Percentiles rank a stretch among this genome's conserved stretches.
phyloP scores from a whole-genome alignment of 306 rosid species.

The Urtica urens region DNA sequence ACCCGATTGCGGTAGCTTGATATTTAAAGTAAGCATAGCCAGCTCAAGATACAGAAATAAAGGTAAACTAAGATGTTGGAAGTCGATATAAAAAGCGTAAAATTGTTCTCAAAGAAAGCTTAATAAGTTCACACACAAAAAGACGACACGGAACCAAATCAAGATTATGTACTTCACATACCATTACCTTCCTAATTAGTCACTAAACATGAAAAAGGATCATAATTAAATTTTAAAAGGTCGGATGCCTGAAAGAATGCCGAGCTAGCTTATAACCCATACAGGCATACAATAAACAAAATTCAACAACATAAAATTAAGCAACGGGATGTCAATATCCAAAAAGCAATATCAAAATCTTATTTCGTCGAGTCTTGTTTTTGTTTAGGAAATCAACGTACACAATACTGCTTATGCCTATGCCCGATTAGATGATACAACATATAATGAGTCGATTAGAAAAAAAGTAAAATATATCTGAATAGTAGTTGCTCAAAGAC shows the following conservation, averaged over 20 bases:
- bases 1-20: conserved; percentile 26
- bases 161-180: not conserved
- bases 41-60: conserved; percentile 6
- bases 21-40: conserved; percentile 13
- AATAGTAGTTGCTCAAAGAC: too few species aligned
- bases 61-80: too few species aligned
- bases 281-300: not conserved
- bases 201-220: not conserved
- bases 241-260: not conserved
- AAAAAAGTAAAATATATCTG: too few species aligned
- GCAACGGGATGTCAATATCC: too few species aligned
- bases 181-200: not conserved
- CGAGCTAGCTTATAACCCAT: not conserved
- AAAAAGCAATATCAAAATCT: not conserved
- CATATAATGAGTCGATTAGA: too few species aligned
- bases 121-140: too few species aligned
- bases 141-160: not conserved
- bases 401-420: too few species aligned
- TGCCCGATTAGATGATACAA: too few species aligned
- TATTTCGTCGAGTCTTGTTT: too few species aligned
- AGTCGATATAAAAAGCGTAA: conserved; percentile 12
- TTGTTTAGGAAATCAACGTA: too few species aligned
- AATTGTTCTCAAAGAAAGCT: not conserved
- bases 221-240: not conserved
- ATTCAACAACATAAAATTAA: not conserved